Percentiles rank a stretch among this genome's conserved stretches.
phyloP scores from a whole-genome alignment of 352 stramenopile genomes.

The Albugo candida region DNA sequence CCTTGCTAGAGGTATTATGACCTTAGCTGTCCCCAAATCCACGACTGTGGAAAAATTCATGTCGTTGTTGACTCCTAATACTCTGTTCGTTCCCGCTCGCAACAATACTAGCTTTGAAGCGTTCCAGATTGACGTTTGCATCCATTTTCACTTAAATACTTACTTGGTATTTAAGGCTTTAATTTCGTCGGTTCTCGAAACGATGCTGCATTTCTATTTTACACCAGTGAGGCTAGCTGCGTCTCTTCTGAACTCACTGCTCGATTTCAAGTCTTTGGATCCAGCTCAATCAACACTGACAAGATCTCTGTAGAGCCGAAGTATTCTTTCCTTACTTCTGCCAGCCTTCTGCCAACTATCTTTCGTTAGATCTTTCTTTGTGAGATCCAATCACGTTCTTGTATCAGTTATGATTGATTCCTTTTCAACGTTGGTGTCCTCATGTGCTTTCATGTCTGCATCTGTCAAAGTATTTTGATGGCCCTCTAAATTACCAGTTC shows the following conservation, averaged over 20 bases:
- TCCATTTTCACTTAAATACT: background rate
- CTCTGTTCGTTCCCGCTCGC: background rate
- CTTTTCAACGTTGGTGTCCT: no score
- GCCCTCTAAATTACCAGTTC: no score
- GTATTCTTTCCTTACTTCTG: no score
- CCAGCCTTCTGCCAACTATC: no score
- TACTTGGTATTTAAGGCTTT: background rate
- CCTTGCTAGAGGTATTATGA: background rate
- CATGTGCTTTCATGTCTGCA: no score
- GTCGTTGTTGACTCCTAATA: background rate
- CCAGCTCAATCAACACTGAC: background rate
- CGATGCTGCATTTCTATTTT: background rate
- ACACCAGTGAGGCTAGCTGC: background rate
- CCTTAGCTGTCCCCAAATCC: conserved; percentile 5
- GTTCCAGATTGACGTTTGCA: background rate
- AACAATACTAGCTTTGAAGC: background rate
- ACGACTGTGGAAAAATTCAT: background rate
- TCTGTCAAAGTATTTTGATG: no score
- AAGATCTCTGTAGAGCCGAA: no score
- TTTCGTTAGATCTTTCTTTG: no score
- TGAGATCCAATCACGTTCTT: background rate
- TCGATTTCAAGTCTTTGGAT: background rate
- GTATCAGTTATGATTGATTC: background rate
- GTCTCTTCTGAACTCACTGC: background rate
- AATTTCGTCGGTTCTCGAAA: background rate